phyloP scores from a whole-genome alignment of 1,139 yeast species.

The Hemisphaericaspora xylofermentans region DNA sequence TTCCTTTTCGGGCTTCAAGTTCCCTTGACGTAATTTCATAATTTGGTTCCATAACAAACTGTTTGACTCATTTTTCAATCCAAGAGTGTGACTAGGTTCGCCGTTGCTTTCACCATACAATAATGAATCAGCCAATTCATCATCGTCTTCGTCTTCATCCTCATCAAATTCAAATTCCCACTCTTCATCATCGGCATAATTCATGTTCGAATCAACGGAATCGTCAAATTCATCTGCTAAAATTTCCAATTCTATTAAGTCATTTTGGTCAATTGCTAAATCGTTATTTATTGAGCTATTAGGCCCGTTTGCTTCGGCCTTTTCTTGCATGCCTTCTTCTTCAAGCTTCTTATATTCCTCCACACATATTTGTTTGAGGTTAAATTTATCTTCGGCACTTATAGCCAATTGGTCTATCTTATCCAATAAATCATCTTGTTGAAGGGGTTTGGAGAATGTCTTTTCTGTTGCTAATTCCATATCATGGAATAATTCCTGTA shows the following conservation, averaged over 20 bases:
- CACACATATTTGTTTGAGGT: slow-evolving; percentile 32
- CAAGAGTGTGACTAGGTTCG: slow-evolving; percentile 7
- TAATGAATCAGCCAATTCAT: slow-evolving; percentile 19
- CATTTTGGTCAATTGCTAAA: slow-evolving; percentile 22
- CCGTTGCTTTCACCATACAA: slow-evolving; percentile 13
- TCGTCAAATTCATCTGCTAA: slow-evolving; percentile 56
- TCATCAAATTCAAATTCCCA: slow-evolving; percentile 35
- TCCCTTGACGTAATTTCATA: slow-evolving; percentile 19
- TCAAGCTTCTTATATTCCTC: slow-evolving; percentile 17
- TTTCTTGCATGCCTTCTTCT: slow-evolving; percentile 8
- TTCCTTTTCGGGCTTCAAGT: not conserved
- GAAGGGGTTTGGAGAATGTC: slow-evolving; percentile 10
- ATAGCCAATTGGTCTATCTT: slow-evolving; percentile 39
- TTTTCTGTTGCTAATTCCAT: slow-evolving; percentile 38
- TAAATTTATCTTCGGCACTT: slow-evolving; percentile 51
- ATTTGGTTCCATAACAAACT: slow-evolving; percentile 33
- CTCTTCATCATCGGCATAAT: slow-evolving; percentile 40
- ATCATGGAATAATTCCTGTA: slow-evolving; percentile 47
- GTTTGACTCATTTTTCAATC: slow-evolving; percentile 9
- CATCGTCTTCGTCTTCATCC: slow-evolving; percentile 28
- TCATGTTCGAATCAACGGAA: slow-evolving; percentile 23
- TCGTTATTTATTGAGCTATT: not conserved
- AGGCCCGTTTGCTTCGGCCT: not conserved
- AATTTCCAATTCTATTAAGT: slow-evolving; percentile 39
- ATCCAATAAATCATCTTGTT: slow-evolving; percentile 23